Conservation (phyloP, 257 asterid species). For the Gynochthodes officinalis region DNA sequence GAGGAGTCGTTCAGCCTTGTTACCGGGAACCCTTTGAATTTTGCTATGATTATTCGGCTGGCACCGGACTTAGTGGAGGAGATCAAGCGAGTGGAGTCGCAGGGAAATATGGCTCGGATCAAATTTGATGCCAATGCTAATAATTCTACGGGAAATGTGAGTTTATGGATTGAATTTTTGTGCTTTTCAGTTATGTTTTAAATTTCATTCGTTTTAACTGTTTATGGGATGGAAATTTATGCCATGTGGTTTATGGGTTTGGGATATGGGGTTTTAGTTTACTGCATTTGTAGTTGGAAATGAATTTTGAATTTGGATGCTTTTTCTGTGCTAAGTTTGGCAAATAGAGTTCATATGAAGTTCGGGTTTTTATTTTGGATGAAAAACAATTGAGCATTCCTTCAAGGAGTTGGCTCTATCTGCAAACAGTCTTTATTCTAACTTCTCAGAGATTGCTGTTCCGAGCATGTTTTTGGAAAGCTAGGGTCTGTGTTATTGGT, state of each 20-base stretch:
- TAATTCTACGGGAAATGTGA: conserved; percentile 72
- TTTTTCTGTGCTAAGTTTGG: not conserved
- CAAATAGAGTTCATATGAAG: not conserved
- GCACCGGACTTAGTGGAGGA: conserved; percentile 94
- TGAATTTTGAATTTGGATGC: not conserved
- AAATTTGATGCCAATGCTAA: conserved; percentile 83
- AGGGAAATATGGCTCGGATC: conserved; percentile 66
- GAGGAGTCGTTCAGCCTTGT: conserved; percentile 59
- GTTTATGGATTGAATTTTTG: conserved; percentile 29
- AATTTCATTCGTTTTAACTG: not conserved
- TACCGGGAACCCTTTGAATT: conserved; percentile 72
- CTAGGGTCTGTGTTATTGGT: too few relatives aligned
- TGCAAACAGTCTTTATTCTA: not conserved
- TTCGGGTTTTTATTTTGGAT: not conserved
- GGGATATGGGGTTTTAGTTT: conserved; percentile 15
- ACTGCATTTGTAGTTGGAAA: conserved; percentile 3
- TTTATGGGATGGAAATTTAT: not conserved
- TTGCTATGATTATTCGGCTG: conserved; percentile 82
- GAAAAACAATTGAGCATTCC: not conserved
- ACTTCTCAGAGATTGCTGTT: not conserved
- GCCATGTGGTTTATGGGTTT: not conserved
- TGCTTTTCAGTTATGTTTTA: not conserved
- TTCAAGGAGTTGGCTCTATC: not conserved
- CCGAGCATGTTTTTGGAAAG: not conserved
- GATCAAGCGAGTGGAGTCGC: conserved; percentile 93